These are phyloP conservation scores for Teratosphaeriaceae sp. DNA, from an alignment of 2,329 filamentous ascomycete genomes.

Conservation along the genomic window DNA sequence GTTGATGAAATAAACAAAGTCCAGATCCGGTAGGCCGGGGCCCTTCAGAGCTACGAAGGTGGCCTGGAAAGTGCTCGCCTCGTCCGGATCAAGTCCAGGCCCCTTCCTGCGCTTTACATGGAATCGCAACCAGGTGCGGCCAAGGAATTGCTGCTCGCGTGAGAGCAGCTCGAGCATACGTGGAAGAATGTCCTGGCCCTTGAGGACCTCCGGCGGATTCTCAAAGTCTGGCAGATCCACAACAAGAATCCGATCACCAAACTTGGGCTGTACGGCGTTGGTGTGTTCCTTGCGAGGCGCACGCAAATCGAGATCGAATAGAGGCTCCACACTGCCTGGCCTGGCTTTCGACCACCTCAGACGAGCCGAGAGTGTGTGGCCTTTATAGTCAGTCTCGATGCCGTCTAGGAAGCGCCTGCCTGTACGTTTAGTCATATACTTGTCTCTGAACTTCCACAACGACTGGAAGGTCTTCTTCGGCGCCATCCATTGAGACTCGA, in stretches of 20 bases:
- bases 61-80: conserved; percentile 9
- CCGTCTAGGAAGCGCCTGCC: conserved; percentile 2
- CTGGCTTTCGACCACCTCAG: conserved; percentile 9
- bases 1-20: conserved; percentile 29
- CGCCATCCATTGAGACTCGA: conserved; percentile 1
- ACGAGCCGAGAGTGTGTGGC: conserved; percentile 10
- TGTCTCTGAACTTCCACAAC: not conserved
- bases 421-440: not conserved
- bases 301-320: conserved; percentile 19
- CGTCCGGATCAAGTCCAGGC: conserved; percentile 5
- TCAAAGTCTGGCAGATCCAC: conserved; percentile 29
- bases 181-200: conserved; percentile 10
- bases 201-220: conserved; percentile 9
- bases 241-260: conserved; percentile 37
- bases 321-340: conserved; percentile 2
- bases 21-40: conserved; percentile 10
- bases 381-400: conserved; percentile 8
- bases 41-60: conserved; percentile 22
- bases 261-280: conserved; percentile 21
- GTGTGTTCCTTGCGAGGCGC: conserved; percentile 15
- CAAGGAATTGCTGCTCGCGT: conserved; percentile 33
- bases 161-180: conserved; percentile 31
- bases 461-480: not conserved
- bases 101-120: conserved; percentile 30
- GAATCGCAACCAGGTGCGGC: conserved; percentile 36